A percentile compares a stretch with the other conserved stretches of the same genome.
Conservation (phyloP, 495 filamentous ascomycete species). For the Aspergillus nanangensis region DNA sequence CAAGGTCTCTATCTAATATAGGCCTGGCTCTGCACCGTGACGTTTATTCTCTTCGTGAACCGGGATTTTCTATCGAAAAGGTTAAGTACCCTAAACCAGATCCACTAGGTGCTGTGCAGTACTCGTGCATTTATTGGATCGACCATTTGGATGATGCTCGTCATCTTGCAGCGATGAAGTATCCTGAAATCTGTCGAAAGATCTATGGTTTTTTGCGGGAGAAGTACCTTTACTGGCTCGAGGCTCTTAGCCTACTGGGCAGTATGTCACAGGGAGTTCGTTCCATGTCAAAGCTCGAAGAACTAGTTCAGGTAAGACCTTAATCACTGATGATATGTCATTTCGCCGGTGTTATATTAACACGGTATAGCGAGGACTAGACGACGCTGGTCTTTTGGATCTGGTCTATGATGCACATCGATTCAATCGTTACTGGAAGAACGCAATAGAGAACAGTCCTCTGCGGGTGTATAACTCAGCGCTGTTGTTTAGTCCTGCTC, state of each 20-base stretch:
- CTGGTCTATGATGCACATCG: not conserved
- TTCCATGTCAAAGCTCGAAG: not conserved
- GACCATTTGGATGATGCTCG: constrained; percentile 21
- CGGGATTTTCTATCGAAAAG: constrained; percentile 5
- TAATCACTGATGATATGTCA: too few relatives aligned
- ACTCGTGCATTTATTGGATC: constrained; percentile 37
- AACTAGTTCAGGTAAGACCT: too few relatives aligned
- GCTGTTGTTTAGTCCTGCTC: constrained; percentile 19
- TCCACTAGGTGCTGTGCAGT: constrained; percentile 15
- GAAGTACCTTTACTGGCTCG: constrained; percentile 35
- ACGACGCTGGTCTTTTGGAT: not conserved
- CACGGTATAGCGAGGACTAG: too few relatives aligned
- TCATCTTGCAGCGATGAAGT: not conserved
- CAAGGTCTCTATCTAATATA: constrained; percentile 19
- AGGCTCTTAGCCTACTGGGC: constrained; percentile 23
- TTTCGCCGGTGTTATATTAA: too few relatives aligned
- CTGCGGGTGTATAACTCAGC: constrained; percentile 23
- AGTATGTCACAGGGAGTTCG: not conserved
- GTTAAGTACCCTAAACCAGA: constrained; percentile 4
- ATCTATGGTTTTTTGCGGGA: constrained; percentile 18
- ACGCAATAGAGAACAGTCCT: constrained; percentile 17
- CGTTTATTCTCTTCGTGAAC: constrained; percentile 14
- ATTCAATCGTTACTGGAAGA: constrained; percentile 10
- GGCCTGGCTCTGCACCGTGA: constrained; percentile 9
- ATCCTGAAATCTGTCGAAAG: not conserved